Evolutionary conservation across 306 rosid genomes (phyloP).

Genomic region (Lablab purpureus): DNA sequence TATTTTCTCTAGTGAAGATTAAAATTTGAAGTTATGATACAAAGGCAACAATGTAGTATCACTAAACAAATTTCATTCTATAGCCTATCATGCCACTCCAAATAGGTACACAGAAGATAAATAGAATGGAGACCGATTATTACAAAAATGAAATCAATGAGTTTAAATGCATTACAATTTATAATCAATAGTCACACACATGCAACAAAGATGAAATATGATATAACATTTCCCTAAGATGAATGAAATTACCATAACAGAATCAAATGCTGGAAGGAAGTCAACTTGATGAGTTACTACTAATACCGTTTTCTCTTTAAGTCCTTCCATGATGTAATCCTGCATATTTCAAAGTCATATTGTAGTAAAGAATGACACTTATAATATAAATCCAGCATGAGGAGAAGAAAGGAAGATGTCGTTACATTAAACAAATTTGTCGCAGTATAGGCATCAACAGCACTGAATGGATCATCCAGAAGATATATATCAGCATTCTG

Average conservation of each 20-base stretch:
- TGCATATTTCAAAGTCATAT: conserved; percentile 27
- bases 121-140: background rate
- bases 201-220: background rate
- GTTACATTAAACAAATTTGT: conserved; percentile 59
- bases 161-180: background rate
- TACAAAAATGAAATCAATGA: background rate
- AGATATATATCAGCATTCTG: conserved; percentile 73
- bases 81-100: background rate
- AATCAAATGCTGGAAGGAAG: conserved; percentile 62
- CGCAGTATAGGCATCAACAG: conserved; percentile 72
- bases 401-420: conserved; percentile 1
- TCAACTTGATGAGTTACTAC: conserved; percentile 76
- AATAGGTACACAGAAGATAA: background rate
- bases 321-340: conserved; percentile 67
- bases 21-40: background rate
- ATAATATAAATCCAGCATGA: background rate
- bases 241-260: conserved; percentile 53
- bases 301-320: conserved; percentile 60
- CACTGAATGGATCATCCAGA: conserved; percentile 77
- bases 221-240: background rate
- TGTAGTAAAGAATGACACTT: background rate
- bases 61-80: background rate
- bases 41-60: background rate
- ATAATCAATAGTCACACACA: background rate
- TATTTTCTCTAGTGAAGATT: background rate